A percentile compares a stretch with the other conserved stretches of the same genome.
These are phyloP conservation scores for Zancudomyces culisetae DNA, from an alignment of 371 early-diverging fungal species.

Conservation along the genomic window DNA sequence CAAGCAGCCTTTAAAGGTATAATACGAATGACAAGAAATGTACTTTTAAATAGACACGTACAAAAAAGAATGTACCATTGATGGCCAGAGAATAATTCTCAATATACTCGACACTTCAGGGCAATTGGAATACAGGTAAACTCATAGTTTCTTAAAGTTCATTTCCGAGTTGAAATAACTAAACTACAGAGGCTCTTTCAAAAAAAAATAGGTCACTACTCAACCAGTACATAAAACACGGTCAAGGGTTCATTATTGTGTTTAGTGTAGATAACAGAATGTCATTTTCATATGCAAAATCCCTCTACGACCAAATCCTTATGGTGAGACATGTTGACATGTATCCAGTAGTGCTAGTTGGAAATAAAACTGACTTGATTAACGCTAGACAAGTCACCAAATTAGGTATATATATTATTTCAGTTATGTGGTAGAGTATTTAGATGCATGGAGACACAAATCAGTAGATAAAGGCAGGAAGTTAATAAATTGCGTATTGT, in stretches of 20 bases:
- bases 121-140: slow-evolving; percentile 65
- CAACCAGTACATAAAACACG: slow-evolving; percentile 67
- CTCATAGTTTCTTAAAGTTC: no score
- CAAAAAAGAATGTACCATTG: slow-evolving; percentile 69
- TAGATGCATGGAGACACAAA: background rate
- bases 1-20: no score
- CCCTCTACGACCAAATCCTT: slow-evolving; percentile 54
- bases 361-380: slow-evolving; percentile 86
- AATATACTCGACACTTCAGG: slow-evolving; percentile 90
- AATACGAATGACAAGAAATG: no score
- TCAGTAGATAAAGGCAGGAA: background rate
- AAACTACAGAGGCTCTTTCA: no score
- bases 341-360: slow-evolving; percentile 78
- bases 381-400: slow-evolving; percentile 50
- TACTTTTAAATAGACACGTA: slow-evolving; percentile 45
- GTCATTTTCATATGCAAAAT: slow-evolving; percentile 61
- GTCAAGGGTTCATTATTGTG: slow-evolving; percentile 69
- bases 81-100: slow-evolving; percentile 60
- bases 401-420: slow-evolving; percentile 19
- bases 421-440: background rate
- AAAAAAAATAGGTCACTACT: slow-evolving; percentile 32
- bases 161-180: no score
- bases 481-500: background rate
- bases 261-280: slow-evolving; percentile 56
- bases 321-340: slow-evolving; percentile 62